Evolutionary conservation across 345 rosid genomes (phyloP).

Genomic region (Schrenkiella parvula): DNA sequence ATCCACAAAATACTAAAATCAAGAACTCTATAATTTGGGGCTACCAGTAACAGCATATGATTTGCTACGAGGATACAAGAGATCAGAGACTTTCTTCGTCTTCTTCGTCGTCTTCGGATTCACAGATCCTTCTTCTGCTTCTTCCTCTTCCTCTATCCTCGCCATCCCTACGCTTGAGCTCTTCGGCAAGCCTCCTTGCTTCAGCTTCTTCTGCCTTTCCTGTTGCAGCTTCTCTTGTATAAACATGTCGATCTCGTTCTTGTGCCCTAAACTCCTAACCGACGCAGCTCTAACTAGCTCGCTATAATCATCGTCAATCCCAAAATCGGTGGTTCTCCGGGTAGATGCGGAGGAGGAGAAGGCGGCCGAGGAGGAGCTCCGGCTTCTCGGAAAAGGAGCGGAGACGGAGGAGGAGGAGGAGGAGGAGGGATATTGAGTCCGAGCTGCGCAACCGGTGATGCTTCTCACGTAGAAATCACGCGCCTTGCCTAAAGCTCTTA

Average conservation of each 20-base stretch:
- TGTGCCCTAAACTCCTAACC: slow-evolving; percentile 47
- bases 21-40: slow-evolving; percentile 15
- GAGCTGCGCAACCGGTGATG: slow-evolving; percentile 46
- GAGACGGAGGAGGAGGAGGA: slow-evolving; percentile 12
- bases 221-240: slow-evolving; percentile 30
- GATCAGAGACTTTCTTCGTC: slow-evolving; percentile 23
- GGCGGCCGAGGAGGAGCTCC: slow-evolving; percentile 40
- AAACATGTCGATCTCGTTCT: slow-evolving; percentile 47
- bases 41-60: slow-evolving; percentile 39
- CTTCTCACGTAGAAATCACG: slow-evolving; percentile 66
- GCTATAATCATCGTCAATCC: slow-evolving; percentile 50
- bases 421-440: slow-evolving; percentile 26
- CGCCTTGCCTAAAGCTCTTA: slow-evolving; percentile 51
- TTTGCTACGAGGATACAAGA: slow-evolving; percentile 43
- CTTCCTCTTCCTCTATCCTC: slow-evolving; percentile 51
- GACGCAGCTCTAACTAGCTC: slow-evolving; percentile 71
- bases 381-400: slow-evolving; percentile 50
- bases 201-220: slow-evolving; percentile 6
- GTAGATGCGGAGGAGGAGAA: slow-evolving; percentile 33
- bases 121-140: slow-evolving; percentile 29
- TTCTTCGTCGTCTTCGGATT: slow-evolving; percentile 30
- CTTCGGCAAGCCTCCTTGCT: slow-evolving; percentile 39
- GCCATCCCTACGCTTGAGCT: slow-evolving; percentile 59
- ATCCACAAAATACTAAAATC: slow-evolving; percentile 5
- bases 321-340: slow-evolving; percentile 15